Evolutionary conservation across 305 asterid species (phyloP), one percentile per base, ranked within the genome.

Genomic region (Lippia alba): DNA sequence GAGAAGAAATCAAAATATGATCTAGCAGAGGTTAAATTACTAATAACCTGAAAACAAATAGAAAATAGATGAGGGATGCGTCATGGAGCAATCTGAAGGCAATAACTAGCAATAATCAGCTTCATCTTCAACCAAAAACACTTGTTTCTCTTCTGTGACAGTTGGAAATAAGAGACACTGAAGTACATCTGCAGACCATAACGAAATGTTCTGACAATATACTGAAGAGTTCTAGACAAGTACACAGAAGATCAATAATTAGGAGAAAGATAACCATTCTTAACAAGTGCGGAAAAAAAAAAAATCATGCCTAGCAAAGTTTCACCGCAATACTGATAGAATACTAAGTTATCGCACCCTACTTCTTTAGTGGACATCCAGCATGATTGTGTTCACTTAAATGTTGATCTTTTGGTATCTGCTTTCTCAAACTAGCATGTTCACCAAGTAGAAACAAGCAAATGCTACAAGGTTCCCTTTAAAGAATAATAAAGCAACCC

Each of bases 1-100:
- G 85, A 75, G 78, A 94, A 94, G 78, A 92, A 86, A 74, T 94
- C 96, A 46, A 94, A 83, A 79, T 92, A 90, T 41, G 98, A 85
- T 46, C 78, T 85, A 50, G 88, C 87, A 58, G 98, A 85, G 56
- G 94, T 81, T 74, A 91, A 83, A 75, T 90, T 83, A 24, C 96
- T 85, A 75, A 94, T 83, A 64, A 90, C 98, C 99, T 94, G 87
- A 65, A 86, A 80, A 59, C 18, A 57, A 73, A 61, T 72, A 66
- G 41, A 69, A 56, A 53, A 46, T 74, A 56, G 57, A 70, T 46
- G 62, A 40, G 16, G 49, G 54, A 46, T 17, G 5, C 62, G 66
- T 57, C 17, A 30, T 34, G 54, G 39, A 49, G 70, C 62, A 49
- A 49, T 70, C 50, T 41, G 61, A 64, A 63, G 41, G 41, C 62